phyloP scores from a whole-genome alignment of 2,329 filamentous ascomycete species.

The Eurotiales sp. region DNA sequence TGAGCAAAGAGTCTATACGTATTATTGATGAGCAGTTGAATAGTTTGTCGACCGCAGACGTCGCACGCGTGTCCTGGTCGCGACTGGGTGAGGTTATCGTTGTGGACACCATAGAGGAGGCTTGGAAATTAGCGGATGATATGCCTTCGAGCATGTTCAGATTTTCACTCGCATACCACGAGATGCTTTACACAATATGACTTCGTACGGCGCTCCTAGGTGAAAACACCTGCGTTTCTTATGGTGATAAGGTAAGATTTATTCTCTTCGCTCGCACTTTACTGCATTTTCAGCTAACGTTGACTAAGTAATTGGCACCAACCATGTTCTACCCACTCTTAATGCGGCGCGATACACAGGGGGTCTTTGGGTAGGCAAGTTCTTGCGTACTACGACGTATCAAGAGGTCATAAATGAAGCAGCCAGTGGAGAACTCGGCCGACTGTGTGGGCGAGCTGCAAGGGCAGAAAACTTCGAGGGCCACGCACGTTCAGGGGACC shows the following conservation, averaged over 20 bases:
- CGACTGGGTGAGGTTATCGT: slow-evolving; percentile 47
- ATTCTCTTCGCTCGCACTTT: too few species aligned
- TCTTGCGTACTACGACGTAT: slow-evolving; percentile 51
- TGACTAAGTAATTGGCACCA: slow-evolving; percentile 49
- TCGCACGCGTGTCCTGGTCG: slow-evolving; percentile 46
- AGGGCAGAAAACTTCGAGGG: slow-evolving; percentile 52
- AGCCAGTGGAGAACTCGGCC: slow-evolving; percentile 48
- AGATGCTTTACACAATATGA: slow-evolving; percentile 51
- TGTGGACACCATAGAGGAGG: slow-evolving; percentile 41
- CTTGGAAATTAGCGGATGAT: slow-evolving; percentile 46
- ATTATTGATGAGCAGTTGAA: slow-evolving; percentile 38
- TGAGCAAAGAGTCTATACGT: slow-evolving; percentile 39
- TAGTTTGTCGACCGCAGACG: slow-evolving; percentile 42
- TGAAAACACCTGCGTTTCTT: slow-evolving; percentile 51
- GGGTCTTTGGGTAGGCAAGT: slow-evolving; percentile 55
- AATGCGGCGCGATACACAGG: slow-evolving; percentile 49
- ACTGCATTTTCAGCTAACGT: too few species aligned
- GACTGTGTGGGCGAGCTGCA: slow-evolving; percentile 48
- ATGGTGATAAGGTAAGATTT: slow-evolving; percentile 53
- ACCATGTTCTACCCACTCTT: slow-evolving; percentile 52
- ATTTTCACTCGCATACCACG: slow-evolving; percentile 47
- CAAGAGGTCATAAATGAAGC: slow-evolving; percentile 46
- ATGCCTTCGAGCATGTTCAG: slow-evolving; percentile 52
- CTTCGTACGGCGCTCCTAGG: slow-evolving; percentile 51
- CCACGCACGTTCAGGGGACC: slow-evolving; percentile 51